These are phyloP conservation scores for Xerocomellus dryophilus DNA, from an alignment of 768 basidiomycete genomes.

Conservation along the genomic window DNA sequence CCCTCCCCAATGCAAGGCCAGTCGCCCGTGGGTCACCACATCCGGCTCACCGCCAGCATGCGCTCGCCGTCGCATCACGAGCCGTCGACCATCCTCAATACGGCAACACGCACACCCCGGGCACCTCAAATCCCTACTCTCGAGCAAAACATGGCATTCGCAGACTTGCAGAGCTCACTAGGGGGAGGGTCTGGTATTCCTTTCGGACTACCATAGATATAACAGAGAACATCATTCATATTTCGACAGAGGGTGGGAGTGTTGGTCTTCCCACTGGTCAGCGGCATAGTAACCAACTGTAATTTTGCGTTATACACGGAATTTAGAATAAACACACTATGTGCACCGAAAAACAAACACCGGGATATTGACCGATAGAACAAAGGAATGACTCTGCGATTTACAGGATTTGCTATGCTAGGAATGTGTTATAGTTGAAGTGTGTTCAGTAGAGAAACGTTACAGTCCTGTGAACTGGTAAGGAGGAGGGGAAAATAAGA, in stretches of 20 bases:
- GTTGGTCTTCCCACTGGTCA: background rate
- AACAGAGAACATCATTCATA: background rate
- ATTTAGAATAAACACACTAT: constrained; percentile 18
- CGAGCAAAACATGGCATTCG: constrained; percentile 85
- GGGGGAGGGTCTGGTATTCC: constrained; percentile 27
- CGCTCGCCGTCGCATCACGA: constrained; percentile 28
- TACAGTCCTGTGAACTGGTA: constrained; percentile 29
- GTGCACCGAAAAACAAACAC: constrained; percentile 25
- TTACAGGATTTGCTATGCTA: constrained; percentile 29
- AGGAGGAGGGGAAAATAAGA: constrained; percentile 14
- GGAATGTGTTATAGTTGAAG: constrained; percentile 18
- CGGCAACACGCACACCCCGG: constrained; percentile 39
- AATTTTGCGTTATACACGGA: constrained; percentile 12
- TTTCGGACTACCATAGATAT: constrained; percentile 10
- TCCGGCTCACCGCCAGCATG: constrained; percentile 27
- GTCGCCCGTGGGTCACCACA: constrained; percentile 21
- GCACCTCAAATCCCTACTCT: constrained; percentile 61
- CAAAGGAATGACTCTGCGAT: constrained; percentile 30
- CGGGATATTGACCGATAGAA: constrained; percentile 8
- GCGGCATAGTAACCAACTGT: constrained; percentile 6
- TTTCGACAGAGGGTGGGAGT: background rate
- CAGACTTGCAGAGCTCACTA: constrained; percentile 54
- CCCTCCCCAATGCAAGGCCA: constrained; percentile 41
- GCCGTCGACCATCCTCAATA: constrained; percentile 37
- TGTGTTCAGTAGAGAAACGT: constrained; percentile 18